Evolutionary conservation across 768 basidiomycete species (phyloP).

Genomic region (Cystofilobasidium bisporidii): DNA sequence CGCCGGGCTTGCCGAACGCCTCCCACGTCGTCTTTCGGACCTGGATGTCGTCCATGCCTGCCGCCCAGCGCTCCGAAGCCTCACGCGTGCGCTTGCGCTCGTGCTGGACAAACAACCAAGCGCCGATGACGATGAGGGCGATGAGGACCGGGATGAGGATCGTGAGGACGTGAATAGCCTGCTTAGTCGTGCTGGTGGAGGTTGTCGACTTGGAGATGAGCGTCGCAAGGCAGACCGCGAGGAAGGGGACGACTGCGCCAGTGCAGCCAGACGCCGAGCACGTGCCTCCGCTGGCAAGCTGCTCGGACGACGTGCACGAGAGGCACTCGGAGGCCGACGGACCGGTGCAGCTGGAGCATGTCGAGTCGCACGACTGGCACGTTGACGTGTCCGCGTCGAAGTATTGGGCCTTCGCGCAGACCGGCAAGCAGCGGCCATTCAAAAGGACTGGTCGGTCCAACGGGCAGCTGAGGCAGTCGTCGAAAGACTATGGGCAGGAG

Average conservation of each 20-base stretch:
- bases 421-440: constrained; percentile 64
- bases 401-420: constrained; percentile 62
- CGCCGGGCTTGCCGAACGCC: not conserved
- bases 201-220: constrained; percentile 51
- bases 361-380: constrained; percentile 63
- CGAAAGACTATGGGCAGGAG: constrained; percentile 46
- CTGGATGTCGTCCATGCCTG: constrained; percentile 23
- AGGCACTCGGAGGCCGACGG: constrained; percentile 60
- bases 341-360: constrained; percentile 69
- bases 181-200: constrained; percentile 42
- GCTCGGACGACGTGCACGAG: constrained; percentile 56
- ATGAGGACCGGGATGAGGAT: constrained; percentile 69
- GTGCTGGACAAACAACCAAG: not conserved
- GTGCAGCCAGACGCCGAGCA: constrained; percentile 59
- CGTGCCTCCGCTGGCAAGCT: constrained; percentile 56
- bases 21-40: constrained; percentile 5
- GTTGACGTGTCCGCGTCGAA: constrained; percentile 56
- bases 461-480: constrained; percentile 66
- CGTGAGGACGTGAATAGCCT: constrained; percentile 58
- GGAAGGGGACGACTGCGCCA: constrained; percentile 53
- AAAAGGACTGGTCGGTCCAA: constrained; percentile 59
- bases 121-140: constrained; percentile 51
- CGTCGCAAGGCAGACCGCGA: constrained; percentile 72
- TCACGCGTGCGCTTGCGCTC: constrained; percentile 14
- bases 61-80: constrained; percentile 12